phyloP scores from a whole-genome alignment of 257 asterid genomes.

The Craterostigma plantagineum region DNA sequence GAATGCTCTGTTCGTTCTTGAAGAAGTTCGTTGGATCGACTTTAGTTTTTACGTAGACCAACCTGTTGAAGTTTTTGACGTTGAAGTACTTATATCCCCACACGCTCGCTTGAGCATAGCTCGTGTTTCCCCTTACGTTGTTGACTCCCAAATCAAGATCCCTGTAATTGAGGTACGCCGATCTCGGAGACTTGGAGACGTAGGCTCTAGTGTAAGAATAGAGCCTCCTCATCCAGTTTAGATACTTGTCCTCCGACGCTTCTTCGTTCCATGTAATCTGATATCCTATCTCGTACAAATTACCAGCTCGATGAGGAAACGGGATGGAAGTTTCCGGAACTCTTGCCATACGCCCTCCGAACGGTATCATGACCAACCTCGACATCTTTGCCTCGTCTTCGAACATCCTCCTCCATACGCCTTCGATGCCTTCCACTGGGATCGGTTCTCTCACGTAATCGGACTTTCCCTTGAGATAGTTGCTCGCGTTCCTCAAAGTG shows the following conservation, averaged over 20 bases:
- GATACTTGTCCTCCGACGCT: neutral
- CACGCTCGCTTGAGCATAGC: neutral
- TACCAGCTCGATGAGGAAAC: neutral
- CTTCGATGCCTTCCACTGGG: neutral
- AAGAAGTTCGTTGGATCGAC: neutral
- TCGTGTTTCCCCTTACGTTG: neutral
- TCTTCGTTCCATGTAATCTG: neutral
- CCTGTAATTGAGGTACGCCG: neutral
- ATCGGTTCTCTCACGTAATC: neutral
- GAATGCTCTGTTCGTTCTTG: constrained; percentile 1
- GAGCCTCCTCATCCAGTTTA: constrained; percentile 2
- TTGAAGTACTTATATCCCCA: neutral
- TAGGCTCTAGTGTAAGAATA: neutral
- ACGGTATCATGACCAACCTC: neutral
- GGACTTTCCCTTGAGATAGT: neutral
- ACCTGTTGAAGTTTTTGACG: neutral
- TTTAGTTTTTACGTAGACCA: too few relatives aligned
- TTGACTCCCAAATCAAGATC: constrained; percentile 1
- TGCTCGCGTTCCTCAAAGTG: neutral
- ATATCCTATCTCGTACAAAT: neutral
- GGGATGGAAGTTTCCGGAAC: neutral
- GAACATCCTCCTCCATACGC: neutral
- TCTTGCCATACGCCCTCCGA: neutral
- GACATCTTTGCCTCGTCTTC: neutral
- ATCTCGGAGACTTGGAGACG: neutral